Evolutionary conservation across 2,329 filamentous ascomycete genomes (phyloP).

Genomic region (Fusarium sp.): DNA sequence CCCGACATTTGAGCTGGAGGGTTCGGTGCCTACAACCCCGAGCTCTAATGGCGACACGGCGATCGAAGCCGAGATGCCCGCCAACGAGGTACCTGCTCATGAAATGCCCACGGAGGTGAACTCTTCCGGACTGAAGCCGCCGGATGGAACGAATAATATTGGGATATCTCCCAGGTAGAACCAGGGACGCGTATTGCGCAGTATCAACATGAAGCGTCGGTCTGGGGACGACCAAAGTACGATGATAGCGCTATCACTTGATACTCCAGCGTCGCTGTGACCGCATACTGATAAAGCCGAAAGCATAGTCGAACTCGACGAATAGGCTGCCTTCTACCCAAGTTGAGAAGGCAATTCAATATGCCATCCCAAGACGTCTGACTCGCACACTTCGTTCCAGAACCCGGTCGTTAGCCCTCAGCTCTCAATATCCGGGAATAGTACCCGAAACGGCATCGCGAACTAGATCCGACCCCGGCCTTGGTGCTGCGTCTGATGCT

Average conservation of each 20-base stretch:
- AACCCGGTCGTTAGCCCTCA: background rate
- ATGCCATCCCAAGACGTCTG: background rate
- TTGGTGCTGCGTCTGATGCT: constrained; percentile 1
- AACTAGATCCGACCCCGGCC: background rate
- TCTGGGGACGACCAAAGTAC: background rate
- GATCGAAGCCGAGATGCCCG: constrained; percentile 2
- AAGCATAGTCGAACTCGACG: background rate
- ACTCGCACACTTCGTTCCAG: background rate
- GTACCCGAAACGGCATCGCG: background rate
- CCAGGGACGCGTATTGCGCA: background rate
- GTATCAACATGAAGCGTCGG: too few relatives aligned
- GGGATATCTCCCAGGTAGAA: background rate
- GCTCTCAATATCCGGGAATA: constrained; percentile 1
- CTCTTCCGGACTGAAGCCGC: background rate
- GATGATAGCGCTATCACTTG: background rate
- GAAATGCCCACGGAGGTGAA: constrained; percentile 6
- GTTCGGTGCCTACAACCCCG: background rate
- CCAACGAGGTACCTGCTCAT: constrained; percentile 16
- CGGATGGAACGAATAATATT: background rate
- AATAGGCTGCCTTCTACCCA: background rate
- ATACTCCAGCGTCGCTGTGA: background rate
- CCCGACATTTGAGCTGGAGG: background rate
- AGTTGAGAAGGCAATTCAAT: background rate
- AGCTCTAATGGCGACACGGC: background rate
- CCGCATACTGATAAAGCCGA: background rate